These are phyloP conservation scores for Paramecium caudatum DNA, from an alignment of 73 alveolate species.

Conservation along the genomic window DNA sequence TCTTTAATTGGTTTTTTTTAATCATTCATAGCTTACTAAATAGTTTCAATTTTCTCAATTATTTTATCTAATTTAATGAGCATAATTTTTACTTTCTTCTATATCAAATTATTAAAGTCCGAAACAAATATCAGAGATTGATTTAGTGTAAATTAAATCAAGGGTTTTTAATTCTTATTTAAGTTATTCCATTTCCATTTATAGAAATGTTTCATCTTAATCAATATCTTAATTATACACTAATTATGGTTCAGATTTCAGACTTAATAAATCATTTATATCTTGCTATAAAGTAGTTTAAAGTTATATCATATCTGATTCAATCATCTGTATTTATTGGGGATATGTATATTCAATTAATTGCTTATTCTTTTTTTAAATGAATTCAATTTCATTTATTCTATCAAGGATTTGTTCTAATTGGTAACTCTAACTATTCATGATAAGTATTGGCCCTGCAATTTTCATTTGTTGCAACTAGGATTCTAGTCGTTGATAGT, in stretches of 20 bases:
- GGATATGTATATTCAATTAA: constrained; percentile 12
- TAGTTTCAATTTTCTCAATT: background rate
- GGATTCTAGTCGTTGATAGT: constrained; percentile 55
- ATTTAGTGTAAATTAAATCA: background rate
- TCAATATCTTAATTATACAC: constrained; percentile 46
- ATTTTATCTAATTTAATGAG: background rate
- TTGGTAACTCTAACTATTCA: constrained; percentile 34
- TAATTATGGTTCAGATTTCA: constrained; percentile 4
- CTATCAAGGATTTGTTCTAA: constrained; percentile 43
- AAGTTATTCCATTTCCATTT: constrained; percentile 28
- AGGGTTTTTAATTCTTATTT: background rate
- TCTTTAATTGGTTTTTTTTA: constrained; percentile 1
- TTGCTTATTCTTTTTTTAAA: constrained; percentile 19
- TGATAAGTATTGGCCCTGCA: constrained; percentile 63
- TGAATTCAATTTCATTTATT: constrained; percentile 17
- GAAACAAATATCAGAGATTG: background rate
- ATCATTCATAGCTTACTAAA: constrained; percentile 29
- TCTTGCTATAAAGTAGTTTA: background rate
- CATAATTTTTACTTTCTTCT: constrained; percentile 40
- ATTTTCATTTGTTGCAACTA: constrained; percentile 22
- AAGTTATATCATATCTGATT: background rate
- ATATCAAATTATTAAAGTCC: background rate
- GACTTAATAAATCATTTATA: background rate
- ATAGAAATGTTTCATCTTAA: constrained; percentile 27
- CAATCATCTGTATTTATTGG: background rate